A percentile compares a stretch with the other conserved stretches of the same genome.
These are phyloP conservation scores for Gracilaria domingensis DNA, from an alignment of 23 red algal genomes.

Conservation along the genomic window DNA sequence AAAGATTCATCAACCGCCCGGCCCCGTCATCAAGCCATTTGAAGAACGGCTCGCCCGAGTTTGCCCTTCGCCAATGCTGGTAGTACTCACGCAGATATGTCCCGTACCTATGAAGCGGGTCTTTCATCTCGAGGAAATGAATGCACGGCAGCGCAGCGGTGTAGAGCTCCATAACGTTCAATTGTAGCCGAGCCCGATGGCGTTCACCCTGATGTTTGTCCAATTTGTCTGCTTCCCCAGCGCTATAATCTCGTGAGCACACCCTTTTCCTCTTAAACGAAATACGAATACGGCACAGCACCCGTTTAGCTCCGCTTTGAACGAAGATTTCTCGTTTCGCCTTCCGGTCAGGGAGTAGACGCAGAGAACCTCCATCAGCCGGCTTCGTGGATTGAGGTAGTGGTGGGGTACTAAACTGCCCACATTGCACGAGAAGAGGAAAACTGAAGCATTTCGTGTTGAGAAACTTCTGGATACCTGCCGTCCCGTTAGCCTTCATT, in stretches of 20 bases:
- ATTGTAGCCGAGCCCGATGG: not conserved
- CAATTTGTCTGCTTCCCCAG: not conserved
- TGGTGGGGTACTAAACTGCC: too few relatives aligned
- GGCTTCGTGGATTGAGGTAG: not conserved
- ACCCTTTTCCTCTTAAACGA: not conserved
- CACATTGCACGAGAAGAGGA: not conserved
- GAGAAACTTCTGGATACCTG: not conserved
- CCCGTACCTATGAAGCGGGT: constrained; percentile 14
- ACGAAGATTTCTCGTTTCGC: not conserved
- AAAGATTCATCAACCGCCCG: not conserved
- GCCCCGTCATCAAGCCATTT: constrained; percentile 33
- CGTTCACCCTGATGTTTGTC: not conserved
- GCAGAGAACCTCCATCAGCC: not conserved
- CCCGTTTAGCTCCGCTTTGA: not conserved
- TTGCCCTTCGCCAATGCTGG: not conserved
- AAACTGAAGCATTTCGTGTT: not conserved
- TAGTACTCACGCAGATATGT: constrained; percentile 18
- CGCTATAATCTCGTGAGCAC: not conserved
- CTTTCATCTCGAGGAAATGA: constrained; percentile 16
- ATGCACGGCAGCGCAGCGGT: not conserved
- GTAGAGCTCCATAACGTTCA: not conserved
- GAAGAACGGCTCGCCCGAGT: constrained; percentile 8
- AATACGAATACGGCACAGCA: not conserved
- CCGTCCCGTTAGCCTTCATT: not conserved
- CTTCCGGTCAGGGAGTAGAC: not conserved